Evolutionary conservation across 352 stramenopile species (phyloP), one percentile per base, ranked within the genome.

Genomic region (Pythium vanterpoolii): DNA sequence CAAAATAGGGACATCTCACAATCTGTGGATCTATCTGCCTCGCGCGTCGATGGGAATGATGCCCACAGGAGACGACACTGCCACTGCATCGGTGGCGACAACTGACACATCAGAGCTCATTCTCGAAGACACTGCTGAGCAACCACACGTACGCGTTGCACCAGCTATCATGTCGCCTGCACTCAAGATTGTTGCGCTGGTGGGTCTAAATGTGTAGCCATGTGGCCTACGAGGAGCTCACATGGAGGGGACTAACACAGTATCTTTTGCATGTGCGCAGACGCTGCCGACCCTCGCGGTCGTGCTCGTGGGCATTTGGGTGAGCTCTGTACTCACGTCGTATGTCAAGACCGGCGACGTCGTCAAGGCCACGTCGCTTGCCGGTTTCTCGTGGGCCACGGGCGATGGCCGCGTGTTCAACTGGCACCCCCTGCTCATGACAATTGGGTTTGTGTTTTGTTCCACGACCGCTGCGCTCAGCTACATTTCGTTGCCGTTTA

Each of bases 371-470:
- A 83, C 39, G 57, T 51, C 68, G 27, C 69, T 79, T n/a, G 69
- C 79, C 5, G 86, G 86, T 5, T 96, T 93, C 61, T 80, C 81
- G 16, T 93, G 82, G 79, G 71, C 46, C 34, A 60, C 73, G 27
- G 75, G 72, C 23, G 81, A 93, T 55, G 71, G 56, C 13, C 69
- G 62, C 26, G 83, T 96, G 45, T 96, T 96, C 68, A 93, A 93
- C 53, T 96, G 86, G 85, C 86, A 96, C 66, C 86, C 86, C 46
- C 49, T 92, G 48, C 73, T 96, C 72, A 95, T 95, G 86, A 86
- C 74, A 42, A 72, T 93, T 43, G 86, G 85, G 31, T 85, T 96
- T 33, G 66, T 95, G 45, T 84, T 94, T 33, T 93, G 79, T 74
- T 88, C 76, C 8, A 77, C 74, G 11, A 72, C 90, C 48, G 77